These are phyloP conservation scores for Paramecium pentaurelia DNA, from an alignment of 73 alveolate species.

Conservation along the genomic window DNA sequence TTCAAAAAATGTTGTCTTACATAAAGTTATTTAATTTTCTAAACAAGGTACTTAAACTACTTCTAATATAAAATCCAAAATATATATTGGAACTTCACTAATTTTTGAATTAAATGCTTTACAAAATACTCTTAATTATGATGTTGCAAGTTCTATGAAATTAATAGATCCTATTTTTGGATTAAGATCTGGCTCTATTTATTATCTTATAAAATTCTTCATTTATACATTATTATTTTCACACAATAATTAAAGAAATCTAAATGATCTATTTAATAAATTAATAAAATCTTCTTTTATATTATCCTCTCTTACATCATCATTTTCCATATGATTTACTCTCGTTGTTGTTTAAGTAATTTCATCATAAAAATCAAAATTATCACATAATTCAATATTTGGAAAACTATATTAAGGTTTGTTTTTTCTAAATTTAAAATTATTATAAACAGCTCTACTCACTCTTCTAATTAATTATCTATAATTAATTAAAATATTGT, in stretches of 20 bases:
- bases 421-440: neutral
- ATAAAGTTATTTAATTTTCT: neutral
- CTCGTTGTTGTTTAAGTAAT: neutral
- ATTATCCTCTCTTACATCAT: neutral
- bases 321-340: neutral
- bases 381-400: neutral
- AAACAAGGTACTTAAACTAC: slow-evolving; percentile 21
- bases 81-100: neutral
- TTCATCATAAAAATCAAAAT: slow-evolving; percentile 3
- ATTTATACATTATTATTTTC: slow-evolving; percentile 29
- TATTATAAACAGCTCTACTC: slow-evolving; percentile 36
- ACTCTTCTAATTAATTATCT: neutral
- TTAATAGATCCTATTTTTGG: neutral
- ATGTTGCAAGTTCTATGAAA: slow-evolving; percentile 29
- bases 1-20: slow-evolving; percentile 36
- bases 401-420: neutral
- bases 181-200: neutral
- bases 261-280: neutral
- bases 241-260: slow-evolving; percentile 11
- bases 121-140: neutral
- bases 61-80: slow-evolving; percentile 6
- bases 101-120: neutral
- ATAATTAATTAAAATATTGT: neutral
- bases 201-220: slow-evolving; percentile 6
- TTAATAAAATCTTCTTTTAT: neutral